phyloP scores from a whole-genome alignment of 495 filamentous ascomycete species.

The Mytilinidion resinicola region DNA sequence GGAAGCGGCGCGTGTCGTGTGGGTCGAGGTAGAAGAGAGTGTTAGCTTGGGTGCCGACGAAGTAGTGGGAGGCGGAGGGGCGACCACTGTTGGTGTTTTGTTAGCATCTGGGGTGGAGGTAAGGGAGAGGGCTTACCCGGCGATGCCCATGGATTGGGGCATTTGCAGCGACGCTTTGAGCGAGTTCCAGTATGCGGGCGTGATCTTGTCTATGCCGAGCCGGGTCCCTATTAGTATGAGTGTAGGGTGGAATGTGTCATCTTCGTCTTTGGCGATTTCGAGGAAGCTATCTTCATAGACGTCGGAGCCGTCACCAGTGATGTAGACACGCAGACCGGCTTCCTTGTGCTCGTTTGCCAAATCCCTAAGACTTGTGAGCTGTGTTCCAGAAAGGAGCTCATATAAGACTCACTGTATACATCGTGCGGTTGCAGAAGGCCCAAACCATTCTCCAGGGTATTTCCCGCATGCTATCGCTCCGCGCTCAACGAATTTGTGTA shows the following conservation, averaged over 20 bases:
- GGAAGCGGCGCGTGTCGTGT: slow-evolving; percentile 65
- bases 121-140: slow-evolving; percentile 60
- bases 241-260: slow-evolving; percentile 67
- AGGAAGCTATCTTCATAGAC: slow-evolving; percentile 87
- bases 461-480: slow-evolving; percentile 87
- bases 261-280: slow-evolving; percentile 59
- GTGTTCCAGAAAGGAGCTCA: background rate
- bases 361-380: slow-evolving; percentile 45
- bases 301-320: slow-evolving; percentile 81
- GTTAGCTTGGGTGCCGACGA: slow-evolving; percentile 86
- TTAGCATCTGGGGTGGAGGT: slow-evolving; percentile 1
- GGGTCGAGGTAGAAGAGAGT: slow-evolving; percentile 94
- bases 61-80: slow-evolving; percentile 93
- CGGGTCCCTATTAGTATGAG: slow-evolving; percentile 82
- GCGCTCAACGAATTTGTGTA: slow-evolving; percentile 88
- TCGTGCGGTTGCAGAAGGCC: slow-evolving; percentile 91
- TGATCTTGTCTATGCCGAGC: slow-evolving; percentile 89
- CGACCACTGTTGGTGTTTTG: slow-evolving; percentile 57
- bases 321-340: slow-evolving; percentile 68
- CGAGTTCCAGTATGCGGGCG: slow-evolving; percentile 84
- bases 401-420: slow-evolving; percentile 77
- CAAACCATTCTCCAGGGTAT: slow-evolving; percentile 97
- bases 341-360: slow-evolving; percentile 56
- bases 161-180: slow-evolving; percentile 74
- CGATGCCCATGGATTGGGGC: slow-evolving; percentile 88